phyloP scores from a whole-genome alignment of 129 eudicot species.

The Saposhnikovia divaricata region DNA sequence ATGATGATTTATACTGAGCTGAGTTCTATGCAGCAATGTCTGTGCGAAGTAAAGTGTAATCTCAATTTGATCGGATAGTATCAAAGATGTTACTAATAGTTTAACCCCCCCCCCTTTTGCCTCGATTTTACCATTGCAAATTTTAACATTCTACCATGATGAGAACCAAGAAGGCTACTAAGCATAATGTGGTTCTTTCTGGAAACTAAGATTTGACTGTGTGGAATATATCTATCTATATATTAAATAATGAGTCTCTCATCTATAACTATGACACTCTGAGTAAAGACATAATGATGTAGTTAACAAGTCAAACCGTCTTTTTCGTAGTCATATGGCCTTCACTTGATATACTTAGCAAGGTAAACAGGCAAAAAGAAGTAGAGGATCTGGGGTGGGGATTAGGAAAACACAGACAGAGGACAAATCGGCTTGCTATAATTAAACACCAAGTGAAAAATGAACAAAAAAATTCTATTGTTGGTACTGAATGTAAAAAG shows the following conservation, averaged over 20 bases:
- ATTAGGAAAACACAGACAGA: no score
- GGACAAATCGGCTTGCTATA: not conserved
- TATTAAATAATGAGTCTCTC: not conserved
- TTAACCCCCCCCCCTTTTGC: not conserved
- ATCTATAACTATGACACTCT: not conserved
- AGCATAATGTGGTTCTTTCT: not conserved
- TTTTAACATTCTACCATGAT: not conserved
- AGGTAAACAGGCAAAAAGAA: no score
- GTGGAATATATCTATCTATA: not conserved
- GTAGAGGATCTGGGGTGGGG: no score
- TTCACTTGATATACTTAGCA: no score
- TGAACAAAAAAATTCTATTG: not conserved
- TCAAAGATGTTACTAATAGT: not conserved
- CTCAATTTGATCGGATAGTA: not conserved
- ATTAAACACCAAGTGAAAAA: not conserved
- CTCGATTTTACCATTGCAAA: not conserved
- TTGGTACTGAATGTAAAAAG: conserved; percentile 4
- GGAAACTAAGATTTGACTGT: not conserved
- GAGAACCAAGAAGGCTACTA: not conserved
- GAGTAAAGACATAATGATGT: not conserved
- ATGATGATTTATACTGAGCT: not conserved
- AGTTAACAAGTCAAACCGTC: no score
- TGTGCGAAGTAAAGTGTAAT: not conserved
- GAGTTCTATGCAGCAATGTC: not conserved
- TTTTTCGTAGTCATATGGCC: no score